Evolutionary conservation across 2,329 filamentous ascomycete species (phyloP), one percentile per base, ranked within the genome.

Genomic region (Claviceps citrina): DNA sequence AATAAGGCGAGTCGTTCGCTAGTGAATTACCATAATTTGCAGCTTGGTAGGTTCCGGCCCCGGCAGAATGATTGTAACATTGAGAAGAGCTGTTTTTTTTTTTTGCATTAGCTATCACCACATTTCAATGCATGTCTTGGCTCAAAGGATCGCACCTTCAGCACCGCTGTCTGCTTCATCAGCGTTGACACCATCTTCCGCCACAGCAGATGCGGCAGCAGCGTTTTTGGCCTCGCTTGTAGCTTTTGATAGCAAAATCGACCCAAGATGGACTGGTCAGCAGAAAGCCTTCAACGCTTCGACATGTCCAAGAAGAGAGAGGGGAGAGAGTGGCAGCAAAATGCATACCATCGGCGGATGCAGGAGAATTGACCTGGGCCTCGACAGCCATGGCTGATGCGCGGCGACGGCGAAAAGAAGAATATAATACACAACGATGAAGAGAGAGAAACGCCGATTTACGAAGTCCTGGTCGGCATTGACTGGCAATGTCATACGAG

Each of bases 31-130:
- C 75, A 85, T 87, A 51, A 95, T 78, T 58, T 87, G 76, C 54
- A 93, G 82, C 62, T 84, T 78, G 51, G 77, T 73, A 10, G 83
- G 76, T 42, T 57, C 51, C 51, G 78, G 74, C 56, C 87, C 81
- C 41, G 89, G 89, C 43, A 95, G 74, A 59, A 81, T 75, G 54
- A 96, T 77, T 45, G 77, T 82, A 54, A 95, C 54, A 44, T 68
- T 66, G 51, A 76, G 68, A 39, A 76, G 61, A 42, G 70, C 70
- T 68, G 31, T 7, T 7, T n/a, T 24, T 7, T 7, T 7, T n/a
- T 24, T 7, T 7, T 15, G 15, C 33, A 30, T 42, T 16, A 34
- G 31, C 30, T 22, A 36, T 12, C 7, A 19, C 31, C 24, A 15
- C 18, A 3, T 18, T 20, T 15, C 19, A 8, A 15, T 13, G 19